Evolutionary conservation across 257 asterid genomes (phyloP).

Genomic region (Plantago ovata): DNA sequence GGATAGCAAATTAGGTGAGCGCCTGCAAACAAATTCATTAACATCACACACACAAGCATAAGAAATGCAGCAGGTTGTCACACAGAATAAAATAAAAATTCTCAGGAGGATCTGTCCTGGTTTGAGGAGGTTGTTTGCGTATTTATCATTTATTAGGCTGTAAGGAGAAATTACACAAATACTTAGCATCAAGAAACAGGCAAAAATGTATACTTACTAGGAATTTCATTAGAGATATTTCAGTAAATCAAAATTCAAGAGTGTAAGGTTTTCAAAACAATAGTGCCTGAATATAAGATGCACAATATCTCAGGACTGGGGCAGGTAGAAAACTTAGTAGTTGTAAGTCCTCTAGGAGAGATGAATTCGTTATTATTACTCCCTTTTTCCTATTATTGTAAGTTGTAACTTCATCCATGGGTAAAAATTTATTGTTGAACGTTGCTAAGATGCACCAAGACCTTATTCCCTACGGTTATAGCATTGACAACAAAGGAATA

Average conservation of each 20-base stretch:
- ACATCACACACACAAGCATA: constrained; percentile 14
- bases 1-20: constrained; percentile 94
- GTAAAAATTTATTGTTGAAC: not conserved
- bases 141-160: no score
- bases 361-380: not conserved
- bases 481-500: not conserved
- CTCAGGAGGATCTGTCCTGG: not conserved
- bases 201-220: no score
- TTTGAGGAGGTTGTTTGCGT: not conserved
- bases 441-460: not conserved
- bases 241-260: not conserved
- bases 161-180: no score
- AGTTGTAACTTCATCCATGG: constrained; percentile 1
- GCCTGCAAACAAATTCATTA: constrained; percentile 38
- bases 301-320: not conserved
- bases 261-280: not conserved
- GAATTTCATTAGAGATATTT: no score
- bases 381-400: not conserved
- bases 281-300: not conserved
- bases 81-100: not conserved
- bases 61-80: constrained; percentile 2
- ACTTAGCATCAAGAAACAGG: no score
- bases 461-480: not conserved
- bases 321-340: not conserved
- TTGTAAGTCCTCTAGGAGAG: not conserved